Evolutionary conservation across 345 rosid species (phyloP), one percentile per base, ranked within the genome.

Genomic region (Carallia brachiata): DNA sequence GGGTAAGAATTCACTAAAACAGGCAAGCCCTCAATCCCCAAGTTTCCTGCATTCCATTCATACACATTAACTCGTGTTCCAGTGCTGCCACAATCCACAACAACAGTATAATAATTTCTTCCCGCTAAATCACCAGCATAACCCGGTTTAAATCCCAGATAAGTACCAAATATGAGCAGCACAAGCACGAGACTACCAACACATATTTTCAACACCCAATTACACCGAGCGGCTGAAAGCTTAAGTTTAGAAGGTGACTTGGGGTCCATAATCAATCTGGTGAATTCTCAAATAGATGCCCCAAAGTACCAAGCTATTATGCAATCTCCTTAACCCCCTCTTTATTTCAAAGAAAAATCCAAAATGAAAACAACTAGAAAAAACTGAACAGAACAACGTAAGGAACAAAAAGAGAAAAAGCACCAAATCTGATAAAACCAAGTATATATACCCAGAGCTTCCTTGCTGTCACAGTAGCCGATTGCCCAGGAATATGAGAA

Each of bases 41-140:
- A 70, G 69, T 19, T 73, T 66, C 78, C 58, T 13, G 36, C 52
- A 56, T 54, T 68, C 93, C 90, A 84, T 66, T 79, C 78, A 54
- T 81, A 86, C 54, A 83, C 87, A 70, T 78, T 83, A 65, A 88
- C 90, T 27, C 85, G 78, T 1, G 87, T 86, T 52, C 90, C 90
- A 1, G 87, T 86, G 80, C 90, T 88, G 67, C 93, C 93, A 50
- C 93, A 84, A 69, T 88, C 89, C 75, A 86, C 76, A 40, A 86
- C 82, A 70, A 88, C 85, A 10, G 82, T 81, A 54, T 74, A 83
- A 54, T 78, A 74, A 19, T 55, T 65, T 30, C 62, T 44, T 32
- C 56, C 32, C 18, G 52, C 53, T 27, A 58, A 36, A 50, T 36
- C 50, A 50, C 27, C 50, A 60, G 73, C 56, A 57, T 71, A 70